Evolutionary conservation across 73 alveolate species (phyloP).

Genomic region (Tetrahymena malaccensis): DNA sequence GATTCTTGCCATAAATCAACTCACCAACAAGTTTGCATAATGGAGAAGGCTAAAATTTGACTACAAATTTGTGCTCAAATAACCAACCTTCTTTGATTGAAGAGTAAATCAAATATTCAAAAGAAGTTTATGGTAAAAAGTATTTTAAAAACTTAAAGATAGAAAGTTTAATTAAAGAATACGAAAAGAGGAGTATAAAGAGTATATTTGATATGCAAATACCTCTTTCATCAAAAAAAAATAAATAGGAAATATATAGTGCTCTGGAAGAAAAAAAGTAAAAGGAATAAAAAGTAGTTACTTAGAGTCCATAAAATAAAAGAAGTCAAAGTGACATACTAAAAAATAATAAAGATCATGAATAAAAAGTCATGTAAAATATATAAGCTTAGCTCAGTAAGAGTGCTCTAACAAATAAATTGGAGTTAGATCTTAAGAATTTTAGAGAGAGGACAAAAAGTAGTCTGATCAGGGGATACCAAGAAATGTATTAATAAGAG

Average conservation of each 20-base stretch:
- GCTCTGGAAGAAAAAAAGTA: neutral
- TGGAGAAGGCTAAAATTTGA: neutral
- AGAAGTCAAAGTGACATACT: neutral
- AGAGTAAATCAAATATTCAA: neutral
- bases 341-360: neutral
- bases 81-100: neutral
- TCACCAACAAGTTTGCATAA: neutral
- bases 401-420: neutral
- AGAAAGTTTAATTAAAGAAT: neutral
- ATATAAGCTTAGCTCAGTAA: neutral
- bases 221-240: neutral
- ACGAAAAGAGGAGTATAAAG: neutral
- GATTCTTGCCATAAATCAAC: neutral
- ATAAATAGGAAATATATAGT: neutral
- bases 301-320: neutral
- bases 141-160: neutral
- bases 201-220: neutral
- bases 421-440: neutral
- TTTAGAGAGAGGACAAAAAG: neutral
- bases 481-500: neutral
- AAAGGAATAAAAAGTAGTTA: neutral
- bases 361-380: neutral
- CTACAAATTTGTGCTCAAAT: neutral
- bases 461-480: neutral
- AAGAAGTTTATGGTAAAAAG: neutral